Base-by-base conservation (phyloP, 208 protist genomes). In the Phytomonas sp. region DNA sequence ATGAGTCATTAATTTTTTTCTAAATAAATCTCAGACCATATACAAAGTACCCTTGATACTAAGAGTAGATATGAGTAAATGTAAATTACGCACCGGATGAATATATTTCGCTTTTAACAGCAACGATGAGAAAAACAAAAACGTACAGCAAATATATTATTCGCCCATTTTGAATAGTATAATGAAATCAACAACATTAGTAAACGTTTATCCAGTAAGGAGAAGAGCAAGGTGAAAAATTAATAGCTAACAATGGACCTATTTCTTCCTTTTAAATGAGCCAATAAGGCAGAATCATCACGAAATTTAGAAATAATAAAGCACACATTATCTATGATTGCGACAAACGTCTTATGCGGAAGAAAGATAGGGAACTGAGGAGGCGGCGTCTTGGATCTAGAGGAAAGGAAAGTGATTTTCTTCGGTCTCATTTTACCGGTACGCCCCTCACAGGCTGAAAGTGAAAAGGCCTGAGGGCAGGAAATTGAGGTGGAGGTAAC, bases 321-420 rank as follows among this genome's bases (percentile, higher is more conserved):
- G 72, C 88, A 93, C 8, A 81, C 76, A 68, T 93, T 93, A 68
- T 91, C 77, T 32, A 91, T 62, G 17, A 91, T 78, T 13, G 75
- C 67, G 20, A 62, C 60, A 40, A 78, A 77, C 23, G 73, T 75
- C 34, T 56, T 59, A 0, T 70, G 32, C 0, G 77, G 68, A 26
- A 93, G 69, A 69, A 93, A 87, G 7, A 46, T 43, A 9, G 80
- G 77, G 46, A 80, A 40, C 28, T 59, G 11, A 9, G 20, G 20
- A 20, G 11, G 11, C 37, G 61, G 20, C 23, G 20, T 26, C 33
- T 65, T 37, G 20, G 61, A 53, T 65, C 20, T 65, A 23, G 6
- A 33, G 46, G 46, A 56, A 26, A 56, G 20, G 23, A 56, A 26
- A 23, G 46, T 56, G 0, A 56, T 56, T 56, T 56, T 26, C 17